A percentile compares a stretch with the other conserved stretches of the same genome.
Evolutionary conservation across 306 rosid species (phyloP).

Genomic region (Phaseolus lunatus): DNA sequence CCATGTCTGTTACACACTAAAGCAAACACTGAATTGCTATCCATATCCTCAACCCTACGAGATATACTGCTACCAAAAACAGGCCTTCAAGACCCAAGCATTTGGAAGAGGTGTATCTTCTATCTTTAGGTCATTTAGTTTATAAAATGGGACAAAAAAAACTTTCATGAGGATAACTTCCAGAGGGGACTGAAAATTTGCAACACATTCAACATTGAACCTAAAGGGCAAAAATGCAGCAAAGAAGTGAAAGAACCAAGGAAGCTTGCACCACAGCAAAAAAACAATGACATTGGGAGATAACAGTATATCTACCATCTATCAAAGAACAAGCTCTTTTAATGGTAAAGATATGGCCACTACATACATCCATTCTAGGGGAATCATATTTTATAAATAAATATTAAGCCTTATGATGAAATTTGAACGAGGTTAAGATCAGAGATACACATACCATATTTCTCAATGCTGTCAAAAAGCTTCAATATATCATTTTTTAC

Average conservation of each 20-base stretch:
- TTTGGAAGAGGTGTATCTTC: conserved; percentile 29
- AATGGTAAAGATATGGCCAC: neutral
- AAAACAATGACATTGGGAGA: neutral
- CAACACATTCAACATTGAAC: neutral
- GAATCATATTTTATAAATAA: neutral
- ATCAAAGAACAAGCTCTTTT: neutral
- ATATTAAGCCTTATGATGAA: neutral
- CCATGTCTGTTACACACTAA: neutral
- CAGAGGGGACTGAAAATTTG: neutral
- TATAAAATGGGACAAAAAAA: conserved; percentile 11
- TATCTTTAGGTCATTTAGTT: conserved; percentile 3
- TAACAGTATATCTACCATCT: neutral
- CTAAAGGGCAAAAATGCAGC: neutral
- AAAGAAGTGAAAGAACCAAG: neutral
- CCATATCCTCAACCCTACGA: conserved; percentile 15
- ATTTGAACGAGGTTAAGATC: neutral
- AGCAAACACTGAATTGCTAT: neutral
- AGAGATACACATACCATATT: conserved; percentile 77
- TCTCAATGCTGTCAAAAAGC: conserved; percentile 95
- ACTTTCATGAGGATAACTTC: neutral
- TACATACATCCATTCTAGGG: neutral
- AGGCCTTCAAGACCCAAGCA: conserved; percentile 6
- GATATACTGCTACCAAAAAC: conserved; percentile 2
- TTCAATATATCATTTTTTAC: conserved; percentile 83
- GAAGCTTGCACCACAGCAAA: neutral